Conservation (phyloP, 805 yeast genomes). For the Blastobotrys peoriensis region DNA sequence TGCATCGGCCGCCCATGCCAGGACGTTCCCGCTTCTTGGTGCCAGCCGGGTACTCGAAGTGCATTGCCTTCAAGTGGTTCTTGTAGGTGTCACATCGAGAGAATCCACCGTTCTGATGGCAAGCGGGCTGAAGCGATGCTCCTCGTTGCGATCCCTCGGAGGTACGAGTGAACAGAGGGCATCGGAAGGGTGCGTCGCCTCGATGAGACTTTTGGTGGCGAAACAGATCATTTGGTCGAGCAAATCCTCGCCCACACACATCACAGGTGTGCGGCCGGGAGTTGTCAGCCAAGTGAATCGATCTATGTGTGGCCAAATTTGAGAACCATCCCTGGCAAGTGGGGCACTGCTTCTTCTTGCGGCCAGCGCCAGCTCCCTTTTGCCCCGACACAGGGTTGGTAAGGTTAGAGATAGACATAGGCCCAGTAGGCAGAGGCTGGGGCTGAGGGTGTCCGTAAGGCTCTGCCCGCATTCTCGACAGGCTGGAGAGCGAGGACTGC, state of each 20-base stretch:
- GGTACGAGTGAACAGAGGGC: slow-evolving; percentile 55
- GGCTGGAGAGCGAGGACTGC: neutral
- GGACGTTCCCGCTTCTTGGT: slow-evolving; percentile 72
- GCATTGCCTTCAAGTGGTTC: slow-evolving; percentile 84
- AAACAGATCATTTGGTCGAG: slow-evolving; percentile 78
- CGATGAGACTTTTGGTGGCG: slow-evolving; percentile 84
- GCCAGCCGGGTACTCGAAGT: slow-evolving; percentile 82
- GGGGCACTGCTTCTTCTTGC: slow-evolving; percentile 68
- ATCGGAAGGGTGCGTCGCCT: slow-evolving; percentile 70
- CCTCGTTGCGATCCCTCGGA: neutral
- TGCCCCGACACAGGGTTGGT: slow-evolving; percentile 16
- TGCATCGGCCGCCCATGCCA: slow-evolving; percentile 67
- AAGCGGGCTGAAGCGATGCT: slow-evolving; percentile 29
- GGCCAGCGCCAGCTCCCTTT: slow-evolving; percentile 16
- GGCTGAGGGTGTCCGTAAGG: neutral
- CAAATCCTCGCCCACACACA: slow-evolving; percentile 77
- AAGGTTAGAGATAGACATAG: slow-evolving; percentile 24
- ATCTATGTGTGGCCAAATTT: slow-evolving; percentile 76
- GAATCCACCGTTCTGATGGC: slow-evolving; percentile 82
- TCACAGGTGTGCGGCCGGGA: slow-evolving; percentile 74
- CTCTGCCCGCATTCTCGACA: neutral
- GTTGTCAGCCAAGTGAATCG: slow-evolving; percentile 67
- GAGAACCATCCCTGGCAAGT: slow-evolving; percentile 63
- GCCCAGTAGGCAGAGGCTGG: slow-evolving; percentile 10
- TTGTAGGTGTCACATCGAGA: slow-evolving; percentile 88